Base-by-base conservation (phyloP, 1,284 basidiomycete genomes). In the Austroboletus rostrupii region DNA sequence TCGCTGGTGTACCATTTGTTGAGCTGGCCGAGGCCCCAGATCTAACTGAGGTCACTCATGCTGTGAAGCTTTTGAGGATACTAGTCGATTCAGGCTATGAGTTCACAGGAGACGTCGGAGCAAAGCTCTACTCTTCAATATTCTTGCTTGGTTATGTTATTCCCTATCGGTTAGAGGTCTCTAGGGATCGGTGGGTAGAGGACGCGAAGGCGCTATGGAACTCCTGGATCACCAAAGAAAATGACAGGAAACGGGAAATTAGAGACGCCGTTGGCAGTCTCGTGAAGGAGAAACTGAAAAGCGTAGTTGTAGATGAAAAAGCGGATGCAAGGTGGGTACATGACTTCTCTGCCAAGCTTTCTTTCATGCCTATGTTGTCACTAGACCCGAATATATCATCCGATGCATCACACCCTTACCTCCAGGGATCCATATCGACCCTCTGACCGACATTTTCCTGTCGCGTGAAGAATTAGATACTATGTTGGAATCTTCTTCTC, bases 371-470 rank as follows among this genome's bases (percentile, higher is more conserved):
- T 38, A 42, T 43, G 32, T 8, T 29, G 13, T 9, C 21, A 40
- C 5, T 50, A 83, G 83, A 33, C 76, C 81, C 12, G 71, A 72
- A 43, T 68, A 78, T 48, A 69, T 84, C 17, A 62, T 83, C 5
- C 58, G 57, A 28, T 62, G 72, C 21, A 53, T 77, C 6, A 49
- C 60, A 17, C 55, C 64, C 26, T 63, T 62, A 3, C 62, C 62
- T 36, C 65, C 64, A 21, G 70, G 69, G 16, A 50, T 74, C 29
- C 46, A 56, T 2, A 50, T 73, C 23, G 62, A 76, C 8, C 56
- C 74, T 14, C 53, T 80, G 8, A 41, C 53, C 5, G 81, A 83
- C 21, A 66, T 87, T 21, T 73, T 88, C 53, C 84, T 83, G 1
- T 64, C 75, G 1, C 61, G 61, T n/a, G 57, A 62, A 0, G 71